Conservation (phyloP, 345 rosid genomes). For the Firmiana major region DNA sequence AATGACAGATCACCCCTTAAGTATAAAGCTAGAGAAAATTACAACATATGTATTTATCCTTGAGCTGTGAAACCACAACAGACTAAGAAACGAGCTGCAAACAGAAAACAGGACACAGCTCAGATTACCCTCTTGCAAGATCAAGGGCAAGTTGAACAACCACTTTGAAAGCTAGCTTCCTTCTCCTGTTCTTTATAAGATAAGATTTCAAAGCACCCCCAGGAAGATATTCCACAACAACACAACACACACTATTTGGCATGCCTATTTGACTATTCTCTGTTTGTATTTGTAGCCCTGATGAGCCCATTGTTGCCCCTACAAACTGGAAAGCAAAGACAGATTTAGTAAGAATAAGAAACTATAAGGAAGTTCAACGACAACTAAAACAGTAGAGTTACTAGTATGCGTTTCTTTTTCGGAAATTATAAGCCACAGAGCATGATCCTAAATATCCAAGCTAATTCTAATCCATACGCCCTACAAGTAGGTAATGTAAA, state of each 20-base stretch:
- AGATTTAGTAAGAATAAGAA: constrained; percentile 11
- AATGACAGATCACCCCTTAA: not conserved
- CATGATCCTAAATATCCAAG: not conserved
- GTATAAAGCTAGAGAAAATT: constrained; percentile 3
- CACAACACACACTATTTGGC: constrained; percentile 90
- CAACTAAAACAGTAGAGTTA: not conserved
- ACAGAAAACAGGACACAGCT: constrained; percentile 2
- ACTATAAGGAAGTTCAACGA: constrained; percentile 4
- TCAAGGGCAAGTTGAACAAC: constrained; percentile 92
- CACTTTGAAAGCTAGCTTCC: constrained; percentile 86
- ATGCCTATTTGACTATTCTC: constrained; percentile 67
- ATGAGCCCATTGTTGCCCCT: constrained; percentile 90
- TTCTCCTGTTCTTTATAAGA: constrained; percentile 85
- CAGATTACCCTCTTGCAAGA: constrained; percentile 83
- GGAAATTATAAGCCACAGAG: not conserved
- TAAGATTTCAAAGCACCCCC: constrained; percentile 86
- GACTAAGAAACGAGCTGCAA: not conserved
- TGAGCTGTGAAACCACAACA: not conserved
- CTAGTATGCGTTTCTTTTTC: not conserved
- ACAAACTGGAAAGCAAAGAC: constrained; percentile 50
- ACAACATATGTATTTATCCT: not conserved
- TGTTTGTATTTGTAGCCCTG: constrained; percentile 66
- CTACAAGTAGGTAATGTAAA: not conserved
- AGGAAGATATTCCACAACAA: constrained; percentile 91
- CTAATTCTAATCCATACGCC: not conserved